Percentiles rank a stretch among this genome's conserved stretches.
Conservation (phyloP, 192 early-diverging fungal species). For the Allomyces macrogynus region DNA sequence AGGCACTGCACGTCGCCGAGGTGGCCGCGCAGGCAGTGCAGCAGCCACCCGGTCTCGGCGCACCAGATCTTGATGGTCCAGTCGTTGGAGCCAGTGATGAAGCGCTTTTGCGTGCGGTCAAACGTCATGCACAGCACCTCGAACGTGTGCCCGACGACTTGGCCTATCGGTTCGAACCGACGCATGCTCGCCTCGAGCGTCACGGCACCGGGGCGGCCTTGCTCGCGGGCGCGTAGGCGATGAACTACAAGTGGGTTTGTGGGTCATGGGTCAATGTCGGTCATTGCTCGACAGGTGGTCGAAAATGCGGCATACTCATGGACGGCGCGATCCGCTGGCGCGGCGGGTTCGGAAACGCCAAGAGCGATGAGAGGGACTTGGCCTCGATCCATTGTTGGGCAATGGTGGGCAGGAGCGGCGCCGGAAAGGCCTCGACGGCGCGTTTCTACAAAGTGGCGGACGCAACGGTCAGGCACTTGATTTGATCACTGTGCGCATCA, state of each 20-base stretch:
- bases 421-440: background rate
- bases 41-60: slow-evolving; percentile 6
- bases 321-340: background rate
- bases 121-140: slow-evolving; percentile 4
- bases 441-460: background rate
- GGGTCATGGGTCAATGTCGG: background rate
- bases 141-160: slow-evolving; percentile 4
- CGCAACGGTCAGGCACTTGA: background rate
- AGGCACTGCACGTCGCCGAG: slow-evolving; percentile 4
- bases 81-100: slow-evolving; percentile 9
- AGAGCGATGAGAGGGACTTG: background rate
- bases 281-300: background rate
- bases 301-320: background rate
- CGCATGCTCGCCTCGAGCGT: background rate
- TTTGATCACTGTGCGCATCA: background rate
- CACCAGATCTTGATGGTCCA: slow-evolving; percentile 9
- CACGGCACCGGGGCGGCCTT: background rate
- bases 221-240: background rate
- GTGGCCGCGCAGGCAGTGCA: slow-evolving; percentile 7
- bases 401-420: background rate
- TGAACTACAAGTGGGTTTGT: background rate
- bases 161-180: background rate
- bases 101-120: slow-evolving; percentile 4
- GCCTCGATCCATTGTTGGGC: background rate
- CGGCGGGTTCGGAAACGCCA: background rate